Percentiles rank a stretch among this genome's conserved stretches.
These are phyloP conservation scores for Cladorrhinum samala DNA, from an alignment of 495 filamentous ascomycete species.

Conservation along the genomic window DNA sequence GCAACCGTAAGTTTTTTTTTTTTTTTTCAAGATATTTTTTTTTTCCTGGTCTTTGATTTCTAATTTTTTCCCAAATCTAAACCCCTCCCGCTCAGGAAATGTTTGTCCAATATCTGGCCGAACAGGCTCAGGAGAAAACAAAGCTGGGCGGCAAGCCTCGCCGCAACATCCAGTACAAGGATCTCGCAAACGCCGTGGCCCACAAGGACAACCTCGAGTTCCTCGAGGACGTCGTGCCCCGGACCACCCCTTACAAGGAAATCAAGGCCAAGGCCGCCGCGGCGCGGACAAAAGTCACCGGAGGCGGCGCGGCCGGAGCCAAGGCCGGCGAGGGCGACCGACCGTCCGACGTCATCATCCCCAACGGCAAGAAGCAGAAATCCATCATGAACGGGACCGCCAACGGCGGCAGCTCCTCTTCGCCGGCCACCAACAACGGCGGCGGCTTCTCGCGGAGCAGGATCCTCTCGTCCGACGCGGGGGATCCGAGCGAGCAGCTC, in stretches of 20 bases:
- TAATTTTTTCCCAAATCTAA: neutral
- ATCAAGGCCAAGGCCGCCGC: constrained; percentile 55
- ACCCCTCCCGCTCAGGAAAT: constrained; percentile 60
- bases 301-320: constrained; percentile 12
- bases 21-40: too few relatives aligned
- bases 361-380: constrained; percentile 38
- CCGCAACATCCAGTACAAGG: constrained; percentile 92
- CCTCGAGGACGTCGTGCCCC: constrained; percentile 83
- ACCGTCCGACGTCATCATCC: constrained; percentile 19
- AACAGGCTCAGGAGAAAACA: constrained; percentile 80
- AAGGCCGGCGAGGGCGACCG: constrained; percentile 23
- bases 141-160: constrained; percentile 86
- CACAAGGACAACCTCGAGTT: constrained; percentile 94
- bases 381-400: constrained; percentile 34
- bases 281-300: constrained; percentile 33
- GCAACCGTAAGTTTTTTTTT: constrained; percentile 64
- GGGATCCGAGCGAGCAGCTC: constrained; percentile 39
- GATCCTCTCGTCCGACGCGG: constrained; percentile 16
- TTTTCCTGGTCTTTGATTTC: neutral
- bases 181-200: constrained; percentile 82
- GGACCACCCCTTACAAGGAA: constrained; percentile 72
- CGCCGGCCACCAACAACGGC: constrained; percentile 8
- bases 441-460: constrained; percentile 5
- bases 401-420: neutral
- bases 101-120: constrained; percentile 89